Evolutionary conservation across 208 protist species (phyloP).

Genomic region (Leishmania tropica): DNA sequence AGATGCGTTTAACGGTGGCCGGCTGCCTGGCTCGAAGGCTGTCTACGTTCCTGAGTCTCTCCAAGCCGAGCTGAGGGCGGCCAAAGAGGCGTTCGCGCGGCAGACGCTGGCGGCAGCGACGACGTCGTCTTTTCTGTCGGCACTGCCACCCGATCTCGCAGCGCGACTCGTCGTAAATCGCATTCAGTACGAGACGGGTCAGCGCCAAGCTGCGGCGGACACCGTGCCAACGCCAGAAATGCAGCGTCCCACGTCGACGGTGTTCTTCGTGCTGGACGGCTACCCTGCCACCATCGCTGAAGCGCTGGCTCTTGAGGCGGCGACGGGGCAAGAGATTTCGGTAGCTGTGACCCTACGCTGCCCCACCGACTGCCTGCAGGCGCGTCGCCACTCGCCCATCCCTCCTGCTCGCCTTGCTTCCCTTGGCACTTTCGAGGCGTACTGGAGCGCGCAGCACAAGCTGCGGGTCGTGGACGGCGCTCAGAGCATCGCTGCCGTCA

Average conservation of each 20-base stretch:
- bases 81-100: constrained; percentile 3
- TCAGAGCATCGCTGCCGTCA: constrained; percentile 15
- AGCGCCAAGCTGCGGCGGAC: constrained; percentile 1
- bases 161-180: constrained; percentile 34
- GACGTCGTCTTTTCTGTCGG: neutral
- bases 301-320: constrained; percentile 38
- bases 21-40: constrained; percentile 12
- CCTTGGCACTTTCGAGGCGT: constrained; percentile 32
- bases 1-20: constrained; percentile 17
- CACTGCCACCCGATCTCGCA: constrained; percentile 27
- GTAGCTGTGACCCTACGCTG: constrained; percentile 32
- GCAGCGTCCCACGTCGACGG: neutral
- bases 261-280: constrained; percentile 41
- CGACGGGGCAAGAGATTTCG: constrained; percentile 22
- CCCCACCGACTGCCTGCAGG: constrained; percentile 1
- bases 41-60: constrained; percentile 28
- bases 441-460: constrained; percentile 41
- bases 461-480: constrained; percentile 33
- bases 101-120: neutral
- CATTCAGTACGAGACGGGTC: constrained; percentile 21
- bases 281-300: constrained; percentile 50
- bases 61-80: constrained; percentile 22
- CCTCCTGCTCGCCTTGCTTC: neutral
- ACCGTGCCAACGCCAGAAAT: neutral
- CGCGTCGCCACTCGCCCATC: neutral